Evolutionary conservation across 2,329 filamentous ascomycete genomes (phyloP).

Genomic region (Paecilomyces niveus): DNA sequence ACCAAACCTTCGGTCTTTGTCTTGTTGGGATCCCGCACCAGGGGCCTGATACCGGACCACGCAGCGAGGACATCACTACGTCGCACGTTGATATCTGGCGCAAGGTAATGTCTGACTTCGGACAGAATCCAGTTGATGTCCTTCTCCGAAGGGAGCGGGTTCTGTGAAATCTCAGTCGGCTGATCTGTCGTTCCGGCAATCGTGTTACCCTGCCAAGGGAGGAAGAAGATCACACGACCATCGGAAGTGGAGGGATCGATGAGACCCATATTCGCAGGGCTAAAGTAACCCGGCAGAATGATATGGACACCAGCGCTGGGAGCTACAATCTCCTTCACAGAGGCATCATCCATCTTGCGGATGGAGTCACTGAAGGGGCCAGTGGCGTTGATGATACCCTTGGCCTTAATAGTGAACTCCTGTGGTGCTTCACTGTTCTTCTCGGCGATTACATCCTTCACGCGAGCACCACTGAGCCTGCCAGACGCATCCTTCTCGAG

Average conservation of each 20-base stretch:
- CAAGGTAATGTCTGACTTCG: conserved; percentile 74
- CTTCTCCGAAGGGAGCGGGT: conserved; percentile 72
- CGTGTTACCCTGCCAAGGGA: conserved; percentile 88
- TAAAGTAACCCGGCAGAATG: conserved; percentile 80
- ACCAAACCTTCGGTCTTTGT: conserved; percentile 81
- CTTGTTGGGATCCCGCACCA: conserved; percentile 80
- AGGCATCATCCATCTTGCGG: conserved; percentile 72
- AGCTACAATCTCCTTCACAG: conserved; percentile 69
- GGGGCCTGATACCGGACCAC: conserved; percentile 80
- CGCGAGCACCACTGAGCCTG: conserved; percentile 63
- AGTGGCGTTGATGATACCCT: conserved; percentile 80
- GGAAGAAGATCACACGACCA: conserved; percentile 85
- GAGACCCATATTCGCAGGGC: conserved; percentile 76
- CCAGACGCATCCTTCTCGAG: conserved; percentile 69
- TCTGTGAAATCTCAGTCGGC: conserved; percentile 61
- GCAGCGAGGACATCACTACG: conserved; percentile 82
- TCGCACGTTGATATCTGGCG: conserved; percentile 76
- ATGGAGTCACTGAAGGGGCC: conserved; percentile 83
- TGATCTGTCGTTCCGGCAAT: conserved; percentile 85
- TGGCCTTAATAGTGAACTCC: conserved; percentile 66
- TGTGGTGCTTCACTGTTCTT: conserved; percentile 55
- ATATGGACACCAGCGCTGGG: conserved; percentile 82
- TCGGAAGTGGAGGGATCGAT: conserved; percentile 83
- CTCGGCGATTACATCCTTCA: conserved; percentile 63
- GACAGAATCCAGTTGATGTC: conserved; percentile 84